These are phyloP conservation scores for Arxiozyma bovina DNA, from an alignment of 1,139 yeast species.

Conservation along the genomic window DNA sequence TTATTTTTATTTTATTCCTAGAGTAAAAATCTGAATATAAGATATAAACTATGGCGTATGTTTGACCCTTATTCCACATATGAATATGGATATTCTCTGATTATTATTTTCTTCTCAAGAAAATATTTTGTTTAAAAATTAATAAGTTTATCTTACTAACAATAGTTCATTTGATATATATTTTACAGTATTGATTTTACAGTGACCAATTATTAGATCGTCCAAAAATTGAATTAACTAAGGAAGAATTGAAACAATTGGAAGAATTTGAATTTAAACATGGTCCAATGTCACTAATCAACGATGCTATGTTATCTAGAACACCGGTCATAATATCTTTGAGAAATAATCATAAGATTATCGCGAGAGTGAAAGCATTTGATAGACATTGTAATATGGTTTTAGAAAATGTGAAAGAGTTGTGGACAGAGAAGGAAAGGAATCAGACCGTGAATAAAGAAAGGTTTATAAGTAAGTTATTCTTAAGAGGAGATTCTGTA, in stretches of 20 bases:
- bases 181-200: conserved; percentile 4
- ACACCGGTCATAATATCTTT: conserved; percentile 80
- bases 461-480: conserved; percentile 80
- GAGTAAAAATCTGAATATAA: too few species aligned
- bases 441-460: conserved; percentile 68
- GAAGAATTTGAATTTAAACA: conserved; percentile 86
- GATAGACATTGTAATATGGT: conserved; percentile 95
- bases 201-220: conserved; percentile 60
- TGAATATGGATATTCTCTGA: too few species aligned
- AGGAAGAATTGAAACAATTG: conserved; percentile 65
- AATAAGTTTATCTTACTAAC: conserved; percentile 9
- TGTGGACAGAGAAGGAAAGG: conserved; percentile 78
- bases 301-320: conserved; percentile 65
- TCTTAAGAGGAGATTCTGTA: conserved; percentile 91
- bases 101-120: too few species aligned
- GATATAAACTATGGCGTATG: conserved; percentile 19
- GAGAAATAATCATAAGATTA: conserved; percentile 83
- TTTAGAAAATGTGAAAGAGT: conserved; percentile 82
- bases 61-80: not conserved
- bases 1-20: too few species aligned
- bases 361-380: conserved; percentile 86
- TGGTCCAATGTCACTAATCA: conserved; percentile 85
- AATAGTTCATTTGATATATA: not conserved
- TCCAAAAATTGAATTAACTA: conserved; percentile 72
- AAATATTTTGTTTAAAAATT: too few species aligned